Evolutionary conservation across 805 yeast species (phyloP), one percentile per base, ranked within the genome.

Genomic region (Candida insectalens): DNA sequence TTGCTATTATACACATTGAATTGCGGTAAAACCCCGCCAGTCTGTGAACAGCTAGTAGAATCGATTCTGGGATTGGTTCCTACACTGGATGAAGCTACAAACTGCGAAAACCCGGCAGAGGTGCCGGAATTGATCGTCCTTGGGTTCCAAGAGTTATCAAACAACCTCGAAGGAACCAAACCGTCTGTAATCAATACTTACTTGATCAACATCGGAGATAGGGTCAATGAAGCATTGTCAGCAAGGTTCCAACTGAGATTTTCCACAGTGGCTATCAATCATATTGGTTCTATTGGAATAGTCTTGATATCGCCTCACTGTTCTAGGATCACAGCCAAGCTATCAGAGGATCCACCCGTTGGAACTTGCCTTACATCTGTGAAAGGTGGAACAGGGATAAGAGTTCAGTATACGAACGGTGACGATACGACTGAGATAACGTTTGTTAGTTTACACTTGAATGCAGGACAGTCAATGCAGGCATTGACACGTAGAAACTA

Each of bases 311-410:
- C 70, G 8, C 68, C 70, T n/a, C 58, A 44, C 41, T 19, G 19
- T 25, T 40, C 51, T 13, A 55, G 53, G 35, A 17, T 53, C 28
- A 35, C 32, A 13, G 29, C 51, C 14, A 21, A 34, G 10, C 33
- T 35, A 18, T 45, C 53, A 5, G 46, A 62, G 16, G 50, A 48
- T 8, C 60, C 59, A 14, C 66, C 71, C 13, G 62, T 76, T 40
- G 95, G 96, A 2, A 50, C 61, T 35, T 62, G 67, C 6, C 60
- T 65, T 37, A 74, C 89, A 1, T 71, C 77, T 35, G 51, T 83
- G 46, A 88, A 88, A 52, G 95, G 95, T 1, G 88, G 76, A 0
- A 76, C 71, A 2, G 83, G 79, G 0, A 32, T 79, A 2, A 58
- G 88, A 28, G 45, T 82, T n/a, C 41, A 41, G 1, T 62, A 60